Evolutionary conservation across 2,329 filamentous ascomycete species (phyloP).

Genomic region (Colletotrichum gigasporum): DNA sequence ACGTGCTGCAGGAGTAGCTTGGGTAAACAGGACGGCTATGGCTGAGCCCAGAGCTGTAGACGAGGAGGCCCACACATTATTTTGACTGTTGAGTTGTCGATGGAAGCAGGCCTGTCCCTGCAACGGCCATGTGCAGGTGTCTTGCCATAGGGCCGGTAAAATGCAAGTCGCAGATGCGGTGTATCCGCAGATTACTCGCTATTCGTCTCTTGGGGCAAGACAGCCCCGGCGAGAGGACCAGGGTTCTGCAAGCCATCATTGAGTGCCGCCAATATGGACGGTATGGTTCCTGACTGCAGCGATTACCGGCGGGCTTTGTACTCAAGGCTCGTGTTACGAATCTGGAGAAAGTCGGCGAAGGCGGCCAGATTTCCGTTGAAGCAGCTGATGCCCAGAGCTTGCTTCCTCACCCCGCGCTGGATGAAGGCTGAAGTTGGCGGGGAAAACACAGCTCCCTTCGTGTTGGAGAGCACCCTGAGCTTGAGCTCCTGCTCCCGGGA

Average conservation of each 20-base stretch:
- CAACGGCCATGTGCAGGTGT: constrained; percentile 43
- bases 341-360: not conserved
- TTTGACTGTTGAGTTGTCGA: constrained; percentile 29
- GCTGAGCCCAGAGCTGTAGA: not conserved
- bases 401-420: not conserved
- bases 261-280: not conserved
- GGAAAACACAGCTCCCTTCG: constrained; percentile 6
- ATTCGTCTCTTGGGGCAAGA: not conserved
- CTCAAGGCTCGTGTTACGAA: not conserved
- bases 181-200: constrained; percentile 2
- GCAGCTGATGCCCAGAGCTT: not conserved
- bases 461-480: not conserved
- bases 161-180: constrained; percentile 32
- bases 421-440: not conserved
- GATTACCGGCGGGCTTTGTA: not conserved
- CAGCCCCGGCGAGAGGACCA: not conserved
- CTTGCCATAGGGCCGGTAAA: constrained; percentile 43
- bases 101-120: constrained; percentile 35
- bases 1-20: not conserved
- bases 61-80: constrained; percentile 25
- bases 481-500: not conserved
- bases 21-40: not conserved
- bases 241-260: not conserved
- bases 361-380: not conserved
- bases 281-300: not conserved